Evolutionary conservation across 331 rosid genomes (phyloP), one percentile per base, ranked within the genome.

Genomic region (Prunus yedoensis): DNA sequence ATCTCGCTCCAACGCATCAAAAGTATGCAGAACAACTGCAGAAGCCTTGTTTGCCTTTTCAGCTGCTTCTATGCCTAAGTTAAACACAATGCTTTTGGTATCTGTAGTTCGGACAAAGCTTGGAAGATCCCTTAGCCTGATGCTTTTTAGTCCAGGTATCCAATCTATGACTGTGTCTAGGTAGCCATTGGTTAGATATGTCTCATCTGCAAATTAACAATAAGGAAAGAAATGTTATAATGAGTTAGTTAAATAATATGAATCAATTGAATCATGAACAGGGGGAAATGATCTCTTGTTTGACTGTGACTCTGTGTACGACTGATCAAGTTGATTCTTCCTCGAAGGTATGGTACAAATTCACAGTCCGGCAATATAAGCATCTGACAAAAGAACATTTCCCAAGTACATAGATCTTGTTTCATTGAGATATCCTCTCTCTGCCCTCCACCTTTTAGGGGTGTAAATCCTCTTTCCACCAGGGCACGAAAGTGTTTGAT

Each of bases 401-500:
- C 41, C 41, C 8, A 5, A 1, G 8, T 35, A 35, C 41, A 35
- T 35, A 35, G 41, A 35, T 35, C 41, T 5, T 35, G 41, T 35
- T 5, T 35, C 41, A 5, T 35, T 35, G 41, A 35, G 41, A 35
- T 35, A 35, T 35, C 41, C 41, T 5, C 41, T 35, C 41, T 35
- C 41, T 5, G 8, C 41, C 41, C 8, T 5, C 41, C 41, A 65
- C 75, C 80, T 77, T 77, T 67, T 11, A 70, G 49, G 2, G 82
- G 82, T 64, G 28, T 16, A 9, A 78, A 1, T 38, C 80, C 80
- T 25, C 58, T 67, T 23, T 77, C 80, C 18, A 77, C 28, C 13
- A 75, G 35, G 13, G 62, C 3, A 27, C 54, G 45, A 32, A 3
- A 46, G 16, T 77, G 64, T n/a, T 16, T 46, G 20, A 49, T 14